These are phyloP conservation scores for Fusarium albosuccineum DNA, from an alignment of 2,329 filamentous ascomycete species.

Conservation along the genomic window DNA sequence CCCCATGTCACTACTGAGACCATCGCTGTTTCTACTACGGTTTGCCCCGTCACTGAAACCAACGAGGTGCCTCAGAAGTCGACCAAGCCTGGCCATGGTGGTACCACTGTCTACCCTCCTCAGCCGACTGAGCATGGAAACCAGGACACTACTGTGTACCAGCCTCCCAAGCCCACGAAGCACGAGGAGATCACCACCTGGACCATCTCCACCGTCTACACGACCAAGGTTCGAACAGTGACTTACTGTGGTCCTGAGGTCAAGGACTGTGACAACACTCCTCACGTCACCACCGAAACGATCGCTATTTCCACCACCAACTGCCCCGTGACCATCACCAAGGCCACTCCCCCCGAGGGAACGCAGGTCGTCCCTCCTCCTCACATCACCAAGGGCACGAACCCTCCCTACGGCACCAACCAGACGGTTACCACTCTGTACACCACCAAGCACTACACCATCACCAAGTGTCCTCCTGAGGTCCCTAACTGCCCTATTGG, in stretches of 20 bases:
- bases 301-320: constrained; percentile 23
- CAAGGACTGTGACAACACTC: constrained; percentile 25
- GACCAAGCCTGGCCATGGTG: not conserved
- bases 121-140: constrained; percentile 13
- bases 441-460: constrained; percentile 22
- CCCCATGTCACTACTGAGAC: constrained; percentile 35
- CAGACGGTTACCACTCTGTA: constrained; percentile 14
- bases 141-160: constrained; percentile 23
- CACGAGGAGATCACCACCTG: constrained; percentile 43
- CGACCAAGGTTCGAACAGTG: constrained; percentile 30
- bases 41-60: constrained; percentile 33
- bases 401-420: constrained; percentile 2
- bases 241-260: constrained; percentile 23
- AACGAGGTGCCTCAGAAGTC: not conserved
- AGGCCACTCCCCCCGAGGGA: constrained; percentile 5
- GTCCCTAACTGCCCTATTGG: constrained; percentile 8
- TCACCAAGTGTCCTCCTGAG: constrained; percentile 15
- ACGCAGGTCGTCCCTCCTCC: constrained; percentile 5
- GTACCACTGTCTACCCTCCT: constrained; percentile 15
- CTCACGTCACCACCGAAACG: constrained; percentile 27
- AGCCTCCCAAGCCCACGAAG: constrained; percentile 5
- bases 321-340: constrained; percentile 37
- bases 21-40: constrained; percentile 22
- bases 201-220: constrained; percentile 26
- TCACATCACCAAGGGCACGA: not conserved